These are phyloP conservation scores for Dendrobium huoshanense DNA, from an alignment of 106 monocot genomes.

Conservation along the genomic window DNA sequence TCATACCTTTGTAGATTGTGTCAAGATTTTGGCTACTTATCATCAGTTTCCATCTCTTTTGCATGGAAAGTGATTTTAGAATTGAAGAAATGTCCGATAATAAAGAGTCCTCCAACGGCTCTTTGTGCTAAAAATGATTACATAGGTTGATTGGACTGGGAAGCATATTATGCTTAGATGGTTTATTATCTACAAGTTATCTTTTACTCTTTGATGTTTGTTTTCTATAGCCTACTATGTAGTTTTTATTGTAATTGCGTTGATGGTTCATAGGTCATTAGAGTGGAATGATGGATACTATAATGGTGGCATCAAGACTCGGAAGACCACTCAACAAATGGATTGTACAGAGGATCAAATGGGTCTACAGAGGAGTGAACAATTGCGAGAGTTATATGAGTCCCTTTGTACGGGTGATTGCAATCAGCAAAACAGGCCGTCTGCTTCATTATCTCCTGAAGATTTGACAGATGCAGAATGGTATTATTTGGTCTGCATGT, in stretches of 20 bases:
- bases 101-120: no score
- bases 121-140: neutral
- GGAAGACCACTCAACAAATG: slow-evolving; percentile 63
- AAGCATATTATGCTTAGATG: neutral
- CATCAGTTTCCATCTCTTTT: neutral
- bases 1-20: no score
- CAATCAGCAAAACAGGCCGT: slow-evolving; percentile 63
- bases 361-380: slow-evolving; percentile 73
- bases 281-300: slow-evolving; percentile 77
- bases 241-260: neutral
- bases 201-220: neutral
- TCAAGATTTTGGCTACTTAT: no score
- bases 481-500: slow-evolving; percentile 98
- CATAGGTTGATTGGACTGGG: neutral
- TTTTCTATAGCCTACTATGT: neutral
- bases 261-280: slow-evolving; percentile 34
- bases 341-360: slow-evolving; percentile 55
- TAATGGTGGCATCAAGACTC: slow-evolving; percentile 90
- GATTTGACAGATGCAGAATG: slow-evolving; percentile 80
- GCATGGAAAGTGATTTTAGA: slow-evolving; percentile 2
- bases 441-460: slow-evolving; percentile 77
- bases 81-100: neutral
- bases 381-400: slow-evolving; percentile 63
- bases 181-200: no score
- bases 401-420: slow-evolving; percentile 69